These are phyloP conservation scores for Melaleuca alternifolia DNA, from an alignment of 345 rosid species.

Conservation along the genomic window DNA sequence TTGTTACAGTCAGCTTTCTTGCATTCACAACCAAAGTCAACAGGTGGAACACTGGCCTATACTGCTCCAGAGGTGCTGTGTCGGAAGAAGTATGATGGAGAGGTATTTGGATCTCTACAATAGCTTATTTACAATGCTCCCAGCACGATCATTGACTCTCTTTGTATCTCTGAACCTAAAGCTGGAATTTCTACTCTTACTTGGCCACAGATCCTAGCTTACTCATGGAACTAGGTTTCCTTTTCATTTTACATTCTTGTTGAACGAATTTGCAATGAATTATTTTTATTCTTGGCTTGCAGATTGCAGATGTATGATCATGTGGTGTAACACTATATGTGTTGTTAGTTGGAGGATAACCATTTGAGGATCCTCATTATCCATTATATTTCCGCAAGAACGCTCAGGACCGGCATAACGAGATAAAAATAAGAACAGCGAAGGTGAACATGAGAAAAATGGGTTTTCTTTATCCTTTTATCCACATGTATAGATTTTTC, in stretches of 20 bases:
- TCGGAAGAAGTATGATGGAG: slow-evolving; percentile 60
- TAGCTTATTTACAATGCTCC: background rate
- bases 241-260: background rate
- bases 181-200: background rate
- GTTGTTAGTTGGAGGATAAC: slow-evolving; percentile 73
- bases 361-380: slow-evolving; percentile 72
- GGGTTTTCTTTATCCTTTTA: background rate
- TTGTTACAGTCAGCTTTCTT: slow-evolving; percentile 42
- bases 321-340: slow-evolving; percentile 72
- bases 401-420: slow-evolving; percentile 14
- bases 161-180: background rate
- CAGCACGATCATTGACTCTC: background rate
- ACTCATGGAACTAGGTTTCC: background rate
- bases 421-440: background rate
- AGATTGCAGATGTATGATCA: slow-evolving; percentile 75
- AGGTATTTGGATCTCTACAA: slow-evolving; percentile 25
- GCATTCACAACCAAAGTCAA: slow-evolving; percentile 66
- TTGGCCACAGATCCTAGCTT: background rate
- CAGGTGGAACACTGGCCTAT: slow-evolving; percentile 72
- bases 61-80: slow-evolving; percentile 68
- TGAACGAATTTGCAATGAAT: background rate
- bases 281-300: background rate
- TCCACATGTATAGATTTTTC: background rate
- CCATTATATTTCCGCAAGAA: slow-evolving; percentile 65
- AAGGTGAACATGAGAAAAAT: background rate